Evolutionary conservation across 2,329 filamentous ascomycete species (phyloP), one percentile per base, ranked within the genome.

Genomic region (Ascochyta lentis): DNA sequence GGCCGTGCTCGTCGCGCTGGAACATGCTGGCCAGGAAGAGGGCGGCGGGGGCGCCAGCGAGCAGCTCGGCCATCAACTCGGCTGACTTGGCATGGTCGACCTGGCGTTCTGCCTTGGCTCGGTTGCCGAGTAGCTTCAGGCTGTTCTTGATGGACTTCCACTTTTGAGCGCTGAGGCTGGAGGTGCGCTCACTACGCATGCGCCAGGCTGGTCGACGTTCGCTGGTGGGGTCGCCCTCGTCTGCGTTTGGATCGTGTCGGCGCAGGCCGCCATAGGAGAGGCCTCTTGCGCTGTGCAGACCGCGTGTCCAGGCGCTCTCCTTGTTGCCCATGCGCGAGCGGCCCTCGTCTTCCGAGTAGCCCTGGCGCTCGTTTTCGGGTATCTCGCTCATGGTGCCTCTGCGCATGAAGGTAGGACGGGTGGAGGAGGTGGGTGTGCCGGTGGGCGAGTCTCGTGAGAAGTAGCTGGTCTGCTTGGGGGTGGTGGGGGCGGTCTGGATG

Each of bases 11-110:
- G 67, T 99, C 95, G 54, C 95, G 86, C 77, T 98, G 95, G 67
- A 98, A 95, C 91, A 98, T 97, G 71, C 93, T 97, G 7, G 95
- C 95, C 48, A 99, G 80, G 76, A 99, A 96, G 55, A 99, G 81
- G 19, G 94, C 95, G 23, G 95, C 95, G 3, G 95, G 95, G 1
- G 93, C 92, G 49, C 92, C 95, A 39, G 95, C 96, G 44, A 95
- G 86, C 34, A 99, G 81, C 76, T 99, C 95, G 1, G 95, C 95
- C 85, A 99, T 94, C 42, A 99, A 82, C 75, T 99, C 95, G 2
- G 95, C 92, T 9, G 94, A 98, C 75, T 98, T 99, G 70, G 90
- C 89, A 71, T 95, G 92, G 74, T 99, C 95, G 58, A 97, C 89
- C 40, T 90, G 89, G 51, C 84, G 83, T 58, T 97, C 92, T 49